These are phyloP conservation scores for Cercis canadensis DNA, from an alignment of 306 rosid species.

Conservation along the genomic window DNA sequence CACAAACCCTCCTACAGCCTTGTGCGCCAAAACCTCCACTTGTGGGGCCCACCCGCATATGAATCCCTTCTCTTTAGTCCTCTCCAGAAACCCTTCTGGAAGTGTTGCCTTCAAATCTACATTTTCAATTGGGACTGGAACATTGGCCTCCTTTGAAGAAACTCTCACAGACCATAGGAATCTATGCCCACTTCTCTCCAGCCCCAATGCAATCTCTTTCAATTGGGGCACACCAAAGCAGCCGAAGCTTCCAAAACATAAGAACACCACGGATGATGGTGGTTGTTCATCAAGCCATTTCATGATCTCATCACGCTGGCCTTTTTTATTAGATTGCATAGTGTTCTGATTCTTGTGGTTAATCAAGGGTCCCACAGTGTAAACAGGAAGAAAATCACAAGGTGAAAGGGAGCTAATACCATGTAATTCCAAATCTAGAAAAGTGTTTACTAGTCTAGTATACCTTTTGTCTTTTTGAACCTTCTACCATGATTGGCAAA, in stretches of 20 bases:
- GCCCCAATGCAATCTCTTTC: no score
- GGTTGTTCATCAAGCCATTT: constrained; percentile 52
- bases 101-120: neutral
- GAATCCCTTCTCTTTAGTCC: neutral
- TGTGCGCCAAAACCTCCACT: no score
- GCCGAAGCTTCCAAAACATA: no score
- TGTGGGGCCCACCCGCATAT: constrained; percentile 40
- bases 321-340: neutral
- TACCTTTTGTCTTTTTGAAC: constrained; percentile 36
- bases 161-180: neutral
- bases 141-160: neutral
- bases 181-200: no score
- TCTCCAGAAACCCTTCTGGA: constrained; percentile 10
- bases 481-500: constrained; percentile 1
- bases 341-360: neutral
- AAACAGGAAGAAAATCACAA: constrained; percentile 35
- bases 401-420: constrained; percentile 31
- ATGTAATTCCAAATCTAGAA: constrained; percentile 43
- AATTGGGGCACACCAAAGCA: no score
- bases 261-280: no score
- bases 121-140: neutral
- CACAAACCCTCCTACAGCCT: no score
- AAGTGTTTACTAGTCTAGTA: constrained; percentile 19
- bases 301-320: constrained; percentile 19
- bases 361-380: constrained; percentile 45